Evolutionary conservation across 331 rosid genomes (phyloP).

Genomic region (Acacia concinna): DNA sequence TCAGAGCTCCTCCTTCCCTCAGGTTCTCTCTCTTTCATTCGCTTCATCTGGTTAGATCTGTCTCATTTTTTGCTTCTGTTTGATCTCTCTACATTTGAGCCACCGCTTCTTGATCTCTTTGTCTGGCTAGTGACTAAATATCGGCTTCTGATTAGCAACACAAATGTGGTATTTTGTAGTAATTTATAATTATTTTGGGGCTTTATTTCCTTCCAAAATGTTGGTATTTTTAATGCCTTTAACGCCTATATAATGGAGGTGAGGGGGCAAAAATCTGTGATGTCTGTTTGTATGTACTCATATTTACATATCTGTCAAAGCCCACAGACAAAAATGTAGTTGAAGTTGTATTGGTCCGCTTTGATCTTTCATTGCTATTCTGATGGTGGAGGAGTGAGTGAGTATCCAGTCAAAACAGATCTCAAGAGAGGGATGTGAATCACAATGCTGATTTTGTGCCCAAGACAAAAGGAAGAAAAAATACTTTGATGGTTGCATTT

Average conservation of each 20-base stretch:
- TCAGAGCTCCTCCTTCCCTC: constrained; percentile 57
- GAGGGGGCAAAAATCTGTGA: background rate
- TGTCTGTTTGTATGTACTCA: background rate
- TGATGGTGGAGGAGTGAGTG: background rate
- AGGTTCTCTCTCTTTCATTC: constrained; percentile 30
- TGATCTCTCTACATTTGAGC: background rate
- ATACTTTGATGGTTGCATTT: background rate
- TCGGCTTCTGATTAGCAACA: background rate
- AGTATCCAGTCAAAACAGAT: background rate
- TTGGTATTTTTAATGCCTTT: background rate
- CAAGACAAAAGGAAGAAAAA: background rate
- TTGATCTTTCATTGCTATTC: background rate
- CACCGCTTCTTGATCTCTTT: background rate
- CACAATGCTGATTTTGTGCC: background rate
- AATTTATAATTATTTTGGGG: background rate
- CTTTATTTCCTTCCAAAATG: background rate
- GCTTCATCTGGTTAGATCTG: background rate
- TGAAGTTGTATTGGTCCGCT: background rate
- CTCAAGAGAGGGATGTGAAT: background rate
- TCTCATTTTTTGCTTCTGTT: background rate
- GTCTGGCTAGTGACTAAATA: background rate
- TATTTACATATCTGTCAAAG: background rate
- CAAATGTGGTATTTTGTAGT: background rate
- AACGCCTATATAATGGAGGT: background rate
- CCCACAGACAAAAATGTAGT: background rate